These are phyloP conservation scores for Poa annua DNA, from an alignment of 176 grass and related monocot species.

Conservation along the genomic window DNA sequence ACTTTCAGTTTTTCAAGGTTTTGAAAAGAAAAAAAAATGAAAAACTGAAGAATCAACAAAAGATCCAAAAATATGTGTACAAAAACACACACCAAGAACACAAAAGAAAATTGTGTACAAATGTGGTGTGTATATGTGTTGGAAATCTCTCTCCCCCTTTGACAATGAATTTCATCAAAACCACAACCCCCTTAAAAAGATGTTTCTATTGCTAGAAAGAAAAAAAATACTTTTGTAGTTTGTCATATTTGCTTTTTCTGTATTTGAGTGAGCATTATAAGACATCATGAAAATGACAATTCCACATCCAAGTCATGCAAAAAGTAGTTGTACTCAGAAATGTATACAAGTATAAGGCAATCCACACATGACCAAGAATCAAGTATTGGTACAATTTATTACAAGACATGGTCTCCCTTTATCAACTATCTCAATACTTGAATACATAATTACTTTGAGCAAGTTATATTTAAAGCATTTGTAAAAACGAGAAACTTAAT, in stretches of 20 bases:
- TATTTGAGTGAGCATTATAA: background rate
- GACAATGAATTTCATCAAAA: background rate
- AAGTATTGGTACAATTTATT: too few species aligned
- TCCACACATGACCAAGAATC: too few species aligned
- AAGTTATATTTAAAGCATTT: too few species aligned
- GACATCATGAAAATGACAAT: background rate
- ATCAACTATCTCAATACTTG: too few species aligned
- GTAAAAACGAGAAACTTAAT: too few species aligned
- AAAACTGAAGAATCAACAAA: background rate
- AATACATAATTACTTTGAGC: too few species aligned
- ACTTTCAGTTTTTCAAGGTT: background rate
- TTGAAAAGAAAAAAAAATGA: background rate
- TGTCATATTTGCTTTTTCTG: background rate
- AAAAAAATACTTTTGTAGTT: background rate
- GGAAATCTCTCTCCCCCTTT: background rate
- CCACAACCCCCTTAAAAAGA: background rate
- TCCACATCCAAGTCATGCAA: conserved; percentile 3
- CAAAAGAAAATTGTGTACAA: background rate
- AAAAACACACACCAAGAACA: background rate
- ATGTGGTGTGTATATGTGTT: background rate
- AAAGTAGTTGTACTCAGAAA: conserved; percentile 7
- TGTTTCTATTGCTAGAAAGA: background rate
- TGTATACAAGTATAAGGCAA: background rate
- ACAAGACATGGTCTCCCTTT: too few species aligned
- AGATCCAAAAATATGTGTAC: conserved; percentile 1